These are phyloP conservation scores for Colletotrichum zoysiae DNA, from an alignment of 2,329 filamentous ascomycete genomes.

Conservation along the genomic window DNA sequence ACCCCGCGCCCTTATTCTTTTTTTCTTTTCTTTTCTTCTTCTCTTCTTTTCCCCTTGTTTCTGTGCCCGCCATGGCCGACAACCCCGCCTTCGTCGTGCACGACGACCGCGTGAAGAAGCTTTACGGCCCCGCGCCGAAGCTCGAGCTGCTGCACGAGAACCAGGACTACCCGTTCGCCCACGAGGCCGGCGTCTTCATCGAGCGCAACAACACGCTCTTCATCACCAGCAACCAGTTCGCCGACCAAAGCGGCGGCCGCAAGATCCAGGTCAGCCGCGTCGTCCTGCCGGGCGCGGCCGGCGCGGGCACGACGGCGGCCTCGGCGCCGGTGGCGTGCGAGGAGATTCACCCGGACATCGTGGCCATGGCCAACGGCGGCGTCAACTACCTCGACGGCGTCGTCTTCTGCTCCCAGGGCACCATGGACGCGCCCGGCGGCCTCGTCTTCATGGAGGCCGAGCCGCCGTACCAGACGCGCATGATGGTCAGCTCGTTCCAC, in stretches of 20 bases:
- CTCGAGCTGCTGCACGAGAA: conserved; percentile 55
- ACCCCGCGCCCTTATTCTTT: neutral
- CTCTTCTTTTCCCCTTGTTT: too few relatives aligned
- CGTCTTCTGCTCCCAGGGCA: conserved; percentile 58
- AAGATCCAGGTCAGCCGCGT: conserved; percentile 50
- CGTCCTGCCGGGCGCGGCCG: conserved; percentile 33
- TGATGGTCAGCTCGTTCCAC: conserved; percentile 55
- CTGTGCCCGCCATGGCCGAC: conserved; percentile 17
- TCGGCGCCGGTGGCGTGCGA: conserved; percentile 45
- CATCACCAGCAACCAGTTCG: conserved; percentile 52
- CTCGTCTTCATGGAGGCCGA: conserved; percentile 50
- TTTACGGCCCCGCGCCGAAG: conserved; percentile 52
- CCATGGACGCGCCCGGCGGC: conserved; percentile 45
- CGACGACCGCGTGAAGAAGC: conserved; percentile 33
- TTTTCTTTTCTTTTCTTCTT: too few relatives aligned
- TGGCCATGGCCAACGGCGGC: conserved; percentile 63
- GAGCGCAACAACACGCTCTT: conserved; percentile 47
- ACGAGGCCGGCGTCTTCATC: conserved; percentile 59
- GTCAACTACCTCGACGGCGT: conserved; percentile 58
- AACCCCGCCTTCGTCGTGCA: conserved; percentile 26
- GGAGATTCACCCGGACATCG: conserved; percentile 49
- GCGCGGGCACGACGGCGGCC: conserved; percentile 13
- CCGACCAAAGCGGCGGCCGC: conserved; percentile 41
- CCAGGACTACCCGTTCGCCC: conserved; percentile 59
- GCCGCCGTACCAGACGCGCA: conserved; percentile 47